Evolutionary conservation across 139 green algal genomes (phyloP).

Genomic region (Asterochloris erici): DNA sequence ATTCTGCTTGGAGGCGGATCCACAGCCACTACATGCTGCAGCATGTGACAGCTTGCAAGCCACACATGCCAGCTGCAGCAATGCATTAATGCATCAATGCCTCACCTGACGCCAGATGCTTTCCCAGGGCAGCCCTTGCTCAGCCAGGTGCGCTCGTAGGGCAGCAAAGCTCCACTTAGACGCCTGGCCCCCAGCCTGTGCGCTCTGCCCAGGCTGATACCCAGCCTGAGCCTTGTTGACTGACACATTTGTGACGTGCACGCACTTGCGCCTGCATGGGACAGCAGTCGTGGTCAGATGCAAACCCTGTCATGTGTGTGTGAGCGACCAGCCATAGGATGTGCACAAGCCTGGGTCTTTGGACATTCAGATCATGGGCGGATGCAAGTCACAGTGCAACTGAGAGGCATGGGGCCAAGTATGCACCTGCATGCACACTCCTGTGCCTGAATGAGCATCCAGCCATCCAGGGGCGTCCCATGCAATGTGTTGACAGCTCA

Average conservation of each 20-base stretch:
- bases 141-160: slow-evolving; percentile 30
- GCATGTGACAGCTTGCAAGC: too few relatives aligned
- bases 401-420: too few relatives aligned
- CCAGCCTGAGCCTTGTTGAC: slow-evolving; percentile 34
- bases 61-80: neutral
- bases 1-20: too few relatives aligned
- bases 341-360: neutral
- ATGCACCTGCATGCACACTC: too few relatives aligned
- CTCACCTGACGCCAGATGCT: slow-evolving; percentile 22
- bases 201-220: slow-evolving; percentile 7
- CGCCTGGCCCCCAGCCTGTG: slow-evolving; percentile 21
- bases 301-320: neutral
- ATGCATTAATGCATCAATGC: neutral
- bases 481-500: too few relatives aligned
- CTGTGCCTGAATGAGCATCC: too few relatives aligned
- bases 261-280: slow-evolving; percentile 14
- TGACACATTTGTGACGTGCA: slow-evolving; percentile 42
- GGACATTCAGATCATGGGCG: too few relatives aligned
- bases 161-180: slow-evolving; percentile 38
- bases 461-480: too few relatives aligned
- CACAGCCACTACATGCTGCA: too few relatives aligned
- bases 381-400: too few relatives aligned
- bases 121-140: slow-evolving; percentile 1
- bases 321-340: neutral
- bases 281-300: neutral